Conservation (phyloP, 345 rosid species). For the Murraya koenigii region DNA sequence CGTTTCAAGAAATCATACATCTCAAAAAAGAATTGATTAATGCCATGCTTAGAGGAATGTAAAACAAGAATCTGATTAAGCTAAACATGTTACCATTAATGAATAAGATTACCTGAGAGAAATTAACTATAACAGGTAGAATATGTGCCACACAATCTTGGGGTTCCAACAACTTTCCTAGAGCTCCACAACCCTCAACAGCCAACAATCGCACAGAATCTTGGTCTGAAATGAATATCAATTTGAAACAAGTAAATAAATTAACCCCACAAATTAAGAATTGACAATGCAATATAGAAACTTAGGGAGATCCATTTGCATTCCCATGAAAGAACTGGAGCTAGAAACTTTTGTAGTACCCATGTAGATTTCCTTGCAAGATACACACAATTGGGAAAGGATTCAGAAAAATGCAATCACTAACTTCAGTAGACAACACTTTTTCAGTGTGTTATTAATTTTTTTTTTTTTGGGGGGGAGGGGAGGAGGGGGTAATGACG, state of each 20-base stretch:
- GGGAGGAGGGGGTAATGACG: too few relatives aligned
- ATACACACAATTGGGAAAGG: background rate
- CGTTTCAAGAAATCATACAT: background rate
- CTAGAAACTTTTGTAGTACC: background rate
- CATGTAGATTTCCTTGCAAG: background rate
- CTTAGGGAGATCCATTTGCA: background rate
- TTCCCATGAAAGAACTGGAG: background rate
- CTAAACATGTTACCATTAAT: background rate
- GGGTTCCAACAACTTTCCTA: constrained; percentile 74
- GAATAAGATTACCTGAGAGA: constrained; percentile 56
- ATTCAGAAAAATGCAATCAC: background rate
- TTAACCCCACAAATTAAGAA: background rate
- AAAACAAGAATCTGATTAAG: background rate
- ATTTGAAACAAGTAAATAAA: background rate
- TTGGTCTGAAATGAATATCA: constrained; percentile 49
- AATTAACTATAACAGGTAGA: constrained; percentile 75
- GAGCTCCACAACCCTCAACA: constrained; percentile 79
- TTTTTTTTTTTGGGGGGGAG: background rate
- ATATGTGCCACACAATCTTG: constrained; percentile 68
- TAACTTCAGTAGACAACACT: background rate
- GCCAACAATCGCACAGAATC: constrained; percentile 79
- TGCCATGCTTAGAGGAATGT: background rate
- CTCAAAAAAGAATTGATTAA: background rate
- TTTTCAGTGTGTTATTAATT: too few relatives aligned
- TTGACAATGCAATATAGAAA: background rate